Conservation (phyloP, 2,329 filamentous ascomycete genomes). For the Teratosphaeria epicoccoides region DNA sequence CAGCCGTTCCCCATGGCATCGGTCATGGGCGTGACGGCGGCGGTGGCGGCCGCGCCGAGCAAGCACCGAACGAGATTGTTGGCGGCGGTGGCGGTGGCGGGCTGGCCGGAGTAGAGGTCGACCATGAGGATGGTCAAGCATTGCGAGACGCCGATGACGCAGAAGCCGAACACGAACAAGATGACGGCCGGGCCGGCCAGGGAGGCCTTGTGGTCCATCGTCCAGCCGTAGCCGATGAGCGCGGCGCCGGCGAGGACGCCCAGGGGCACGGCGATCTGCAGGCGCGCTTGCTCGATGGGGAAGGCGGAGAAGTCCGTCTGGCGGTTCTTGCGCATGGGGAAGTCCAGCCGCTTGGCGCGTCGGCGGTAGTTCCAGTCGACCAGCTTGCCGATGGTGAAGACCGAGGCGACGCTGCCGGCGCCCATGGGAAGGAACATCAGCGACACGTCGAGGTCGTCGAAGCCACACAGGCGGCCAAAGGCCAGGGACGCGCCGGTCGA, state of each 20-base stretch:
- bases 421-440: slow-evolving; percentile 35
- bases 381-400: slow-evolving; percentile 34
- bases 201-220: slow-evolving; percentile 23
- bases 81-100: slow-evolving; percentile 34
- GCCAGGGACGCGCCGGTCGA: slow-evolving; percentile 30
- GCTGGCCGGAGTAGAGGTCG: slow-evolving; percentile 33
- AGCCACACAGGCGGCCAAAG: slow-evolving; percentile 28
- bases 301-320: slow-evolving; percentile 30
- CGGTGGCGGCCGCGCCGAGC: slow-evolving; percentile 33
- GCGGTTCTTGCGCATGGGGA: slow-evolving; percentile 3
- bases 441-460: slow-evolving; percentile 32
- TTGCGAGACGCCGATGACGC: slow-evolving; percentile 33
- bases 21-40: slow-evolving; percentile 30
- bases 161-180: slow-evolving; percentile 23
- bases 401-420: slow-evolving; percentile 30
- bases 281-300: slow-evolving; percentile 34
- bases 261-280: slow-evolving; percentile 32
- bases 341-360: background rate
- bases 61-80: slow-evolving; percentile 36
- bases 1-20: slow-evolving; percentile 31
- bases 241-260: slow-evolving; percentile 22
- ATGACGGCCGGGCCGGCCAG: slow-evolving; percentile 20
- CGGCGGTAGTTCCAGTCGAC: slow-evolving; percentile 56
- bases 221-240: slow-evolving; percentile 34
- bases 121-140: slow-evolving; percentile 38